phyloP scores from a whole-genome alignment of 306 rosid species.

The Pyrus bretschneideri region DNA sequence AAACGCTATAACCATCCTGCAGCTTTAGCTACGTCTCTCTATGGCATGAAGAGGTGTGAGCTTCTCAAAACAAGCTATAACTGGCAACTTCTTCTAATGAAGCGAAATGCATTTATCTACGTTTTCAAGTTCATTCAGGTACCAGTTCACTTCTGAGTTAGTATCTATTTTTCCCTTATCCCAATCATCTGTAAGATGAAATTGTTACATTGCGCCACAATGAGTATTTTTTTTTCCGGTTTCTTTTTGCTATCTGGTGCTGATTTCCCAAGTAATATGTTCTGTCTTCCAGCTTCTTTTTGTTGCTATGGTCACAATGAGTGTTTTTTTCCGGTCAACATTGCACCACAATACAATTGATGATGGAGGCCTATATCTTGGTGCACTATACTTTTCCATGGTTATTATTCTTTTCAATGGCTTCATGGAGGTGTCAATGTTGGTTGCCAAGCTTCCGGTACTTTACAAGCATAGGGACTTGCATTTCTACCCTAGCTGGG shows the following conservation, averaged over 20 bases:
- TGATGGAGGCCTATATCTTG: conserved; percentile 86
- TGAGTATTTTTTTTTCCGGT: neutral
- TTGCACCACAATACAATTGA: conserved; percentile 81
- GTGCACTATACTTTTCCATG: conserved; percentile 92
- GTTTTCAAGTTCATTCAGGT: conserved; percentile 97
- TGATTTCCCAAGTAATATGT: conserved; percentile 28
- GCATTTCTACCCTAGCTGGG: conserved; percentile 98
- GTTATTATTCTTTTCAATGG: conserved; percentile 95
- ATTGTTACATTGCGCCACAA: neutral
- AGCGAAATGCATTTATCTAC: conserved; percentile 88
- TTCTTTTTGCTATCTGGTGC: conserved; percentile 8
- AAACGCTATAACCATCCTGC: conserved; percentile 87
- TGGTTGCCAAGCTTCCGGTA: conserved; percentile 95
- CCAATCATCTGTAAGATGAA: conserved; percentile 14
- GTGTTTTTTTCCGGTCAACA: conserved; percentile 91
- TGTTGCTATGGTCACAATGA: conserved; percentile 92
- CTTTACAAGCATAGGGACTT: conserved; percentile 97
- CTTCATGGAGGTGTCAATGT: conserved; percentile 94
- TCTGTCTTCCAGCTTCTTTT: conserved; percentile 66
- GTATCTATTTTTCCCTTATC: neutral
- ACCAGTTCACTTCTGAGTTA: neutral
- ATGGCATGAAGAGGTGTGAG: conserved; percentile 55
- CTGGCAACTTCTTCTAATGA: conserved; percentile 87
- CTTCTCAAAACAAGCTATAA: conserved; percentile 74
- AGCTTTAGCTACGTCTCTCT: conserved; percentile 69